These are phyloP conservation scores for Pseudomonodictys pantanalensis DNA, from an alignment of 495 filamentous ascomycete species.

Conservation along the genomic window DNA sequence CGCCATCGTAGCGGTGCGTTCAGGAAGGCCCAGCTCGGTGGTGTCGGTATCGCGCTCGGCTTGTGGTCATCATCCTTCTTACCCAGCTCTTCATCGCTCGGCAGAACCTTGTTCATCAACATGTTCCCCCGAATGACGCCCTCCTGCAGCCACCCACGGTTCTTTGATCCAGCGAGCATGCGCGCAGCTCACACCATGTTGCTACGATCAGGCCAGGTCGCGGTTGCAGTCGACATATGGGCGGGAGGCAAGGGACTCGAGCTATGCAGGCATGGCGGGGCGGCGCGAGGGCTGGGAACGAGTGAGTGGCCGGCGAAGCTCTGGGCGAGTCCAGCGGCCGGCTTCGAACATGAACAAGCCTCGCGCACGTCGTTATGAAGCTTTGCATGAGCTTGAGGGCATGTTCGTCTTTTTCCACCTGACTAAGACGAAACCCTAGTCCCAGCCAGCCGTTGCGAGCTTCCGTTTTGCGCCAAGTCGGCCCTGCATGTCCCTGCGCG, in stretches of 20 bases:
- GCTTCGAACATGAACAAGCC: no score
- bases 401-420: no score
- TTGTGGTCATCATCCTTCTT: conserved; percentile 67
- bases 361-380: no score
- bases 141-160: conserved; percentile 28
- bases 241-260: neutral
- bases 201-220: neutral
- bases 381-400: no score
- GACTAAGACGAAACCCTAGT: no score
- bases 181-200: conserved; percentile 18
- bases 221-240: conserved; percentile 14
- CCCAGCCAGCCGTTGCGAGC: no score
- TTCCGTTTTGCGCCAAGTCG: no score
- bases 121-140: conserved; percentile 25
- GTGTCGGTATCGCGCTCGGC: conserved; percentile 37
- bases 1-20: conserved; percentile 44
- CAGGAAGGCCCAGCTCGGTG: conserved; percentile 12
- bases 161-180: conserved; percentile 10
- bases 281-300: no score
- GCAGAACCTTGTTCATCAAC: conserved; percentile 47
- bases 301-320: no score
- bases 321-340: no score
- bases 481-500: no score
- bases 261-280: neutral
- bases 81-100: conserved; percentile 64